Percentiles rank a stretch among this genome's conserved stretches.
Evolutionary conservation across 2,329 filamentous ascomycete genomes (phyloP).

Genomic region (Monosporascus sp.): DNA sequence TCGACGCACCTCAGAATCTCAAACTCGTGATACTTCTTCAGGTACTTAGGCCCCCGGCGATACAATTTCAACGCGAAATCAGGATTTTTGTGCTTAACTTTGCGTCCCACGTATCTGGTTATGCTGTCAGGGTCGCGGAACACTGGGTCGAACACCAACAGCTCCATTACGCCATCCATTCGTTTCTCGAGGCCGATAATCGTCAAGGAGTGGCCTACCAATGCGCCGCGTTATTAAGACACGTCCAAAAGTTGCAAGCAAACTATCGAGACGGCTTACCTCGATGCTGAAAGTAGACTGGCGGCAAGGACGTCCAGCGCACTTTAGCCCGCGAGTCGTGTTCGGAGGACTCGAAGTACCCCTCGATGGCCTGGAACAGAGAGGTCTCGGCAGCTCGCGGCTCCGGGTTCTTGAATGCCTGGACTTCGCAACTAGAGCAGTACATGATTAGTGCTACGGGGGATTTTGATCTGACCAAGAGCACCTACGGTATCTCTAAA

Average conservation of each 20-base stretch:
- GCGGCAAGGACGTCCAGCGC: slow-evolving; percentile 66
- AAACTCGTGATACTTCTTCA: slow-evolving; percentile 69
- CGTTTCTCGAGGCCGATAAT: slow-evolving; percentile 78
- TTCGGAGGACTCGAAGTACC: slow-evolving; percentile 63
- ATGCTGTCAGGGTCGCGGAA: slow-evolving; percentile 65
- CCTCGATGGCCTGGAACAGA: slow-evolving; percentile 63
- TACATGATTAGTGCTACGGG: slow-evolving; percentile 2
- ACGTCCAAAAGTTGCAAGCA: background rate
- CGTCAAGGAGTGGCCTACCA: slow-evolving; percentile 75
- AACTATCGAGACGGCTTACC: slow-evolving; percentile 35
- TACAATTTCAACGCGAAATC: slow-evolving; percentile 63
- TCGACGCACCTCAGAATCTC: slow-evolving; percentile 65
- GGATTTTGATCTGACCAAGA: background rate
- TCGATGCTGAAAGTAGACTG: slow-evolving; percentile 85
- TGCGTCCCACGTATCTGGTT: slow-evolving; percentile 48
- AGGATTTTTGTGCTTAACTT: slow-evolving; percentile 39
- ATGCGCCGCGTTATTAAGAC: background rate
- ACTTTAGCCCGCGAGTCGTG: slow-evolving; percentile 53
- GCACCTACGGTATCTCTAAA: slow-evolving; percentile 58
- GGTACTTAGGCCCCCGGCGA: slow-evolving; percentile 61
- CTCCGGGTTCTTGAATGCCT: slow-evolving; percentile 48
- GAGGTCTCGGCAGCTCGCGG: slow-evolving; percentile 43
- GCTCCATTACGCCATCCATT: slow-evolving; percentile 55
- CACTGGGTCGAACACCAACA: slow-evolving; percentile 86
- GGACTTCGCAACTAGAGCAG: slow-evolving; percentile 51